Conservation (phyloP, 176 grass and related monocot genomes). For the Musa acuminata region DNA sequence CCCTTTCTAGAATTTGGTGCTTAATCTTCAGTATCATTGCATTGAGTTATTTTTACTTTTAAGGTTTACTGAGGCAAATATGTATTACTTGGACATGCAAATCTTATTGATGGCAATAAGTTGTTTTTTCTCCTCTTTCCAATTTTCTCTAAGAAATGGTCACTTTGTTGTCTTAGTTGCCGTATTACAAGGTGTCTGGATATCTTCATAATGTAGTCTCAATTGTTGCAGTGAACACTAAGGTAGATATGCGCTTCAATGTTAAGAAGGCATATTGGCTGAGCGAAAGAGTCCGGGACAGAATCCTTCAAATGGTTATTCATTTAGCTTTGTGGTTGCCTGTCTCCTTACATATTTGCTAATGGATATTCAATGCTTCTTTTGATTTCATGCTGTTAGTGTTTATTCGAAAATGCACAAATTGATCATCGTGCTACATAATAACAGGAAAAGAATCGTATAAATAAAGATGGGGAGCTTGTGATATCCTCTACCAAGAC, state of each 20-base stretch:
- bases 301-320: slow-evolving; percentile 71
- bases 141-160: neutral
- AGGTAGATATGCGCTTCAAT: slow-evolving; percentile 98
- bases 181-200: neutral
- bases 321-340: neutral
- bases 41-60: too few species aligned
- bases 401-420: neutral
- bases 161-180: neutral
- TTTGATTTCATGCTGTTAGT: neutral
- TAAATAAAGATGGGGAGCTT: slow-evolving; percentile 90
- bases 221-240: slow-evolving; percentile 68
- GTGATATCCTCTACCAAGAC: slow-evolving; percentile 97
- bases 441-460: slow-evolving; percentile 87
- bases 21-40: too few species aligned
- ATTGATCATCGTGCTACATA: neutral
- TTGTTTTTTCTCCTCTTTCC: neutral
- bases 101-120: neutral
- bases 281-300: slow-evolving; percentile 73
- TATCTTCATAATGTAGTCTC: neutral
- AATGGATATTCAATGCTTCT: neutral
- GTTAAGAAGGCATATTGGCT: slow-evolving; percentile 86
- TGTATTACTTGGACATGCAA: neutral
- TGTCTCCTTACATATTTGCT: slow-evolving; percentile 2
- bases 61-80: neutral
- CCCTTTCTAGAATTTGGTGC: too few species aligned